These are phyloP conservation scores for Candida coquimbonensis DNA, from an alignment of 805 yeast genomes.

Conservation along the genomic window DNA sequence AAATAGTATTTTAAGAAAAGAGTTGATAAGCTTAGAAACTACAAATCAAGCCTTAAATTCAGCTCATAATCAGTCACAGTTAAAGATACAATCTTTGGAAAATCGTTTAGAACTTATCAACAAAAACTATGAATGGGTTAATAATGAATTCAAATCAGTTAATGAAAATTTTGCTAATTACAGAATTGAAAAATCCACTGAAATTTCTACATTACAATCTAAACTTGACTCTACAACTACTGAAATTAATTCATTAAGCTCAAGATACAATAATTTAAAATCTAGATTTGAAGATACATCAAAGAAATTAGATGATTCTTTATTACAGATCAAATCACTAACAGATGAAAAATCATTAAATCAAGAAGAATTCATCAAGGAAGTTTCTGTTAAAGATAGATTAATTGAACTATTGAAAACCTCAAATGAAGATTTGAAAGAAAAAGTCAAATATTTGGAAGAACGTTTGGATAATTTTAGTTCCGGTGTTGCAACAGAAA, in stretches of 20 bases:
- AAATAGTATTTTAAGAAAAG: conserved; percentile 33
- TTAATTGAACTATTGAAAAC: conserved; percentile 49
- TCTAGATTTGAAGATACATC: conserved; percentile 32
- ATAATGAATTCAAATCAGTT: conserved; percentile 30
- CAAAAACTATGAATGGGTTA: conserved; percentile 34
- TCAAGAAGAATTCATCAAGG: conserved; percentile 47
- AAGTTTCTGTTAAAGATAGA: conserved; percentile 56
- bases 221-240: conserved; percentile 22
- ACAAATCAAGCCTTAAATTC: conserved; percentile 27
- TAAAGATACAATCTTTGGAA: conserved; percentile 30
- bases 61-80: conserved; percentile 22
- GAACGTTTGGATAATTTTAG: conserved; percentile 21
- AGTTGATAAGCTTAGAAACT: conserved; percentile 32
- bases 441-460: conserved; percentile 50
- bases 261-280: conserved; percentile 25
- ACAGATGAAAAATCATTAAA: conserved; percentile 35
- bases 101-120: conserved; percentile 37
- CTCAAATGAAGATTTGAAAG: conserved; percentile 42
- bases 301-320: conserved; percentile 33
- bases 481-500: conserved; percentile 37
- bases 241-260: conserved; percentile 26
- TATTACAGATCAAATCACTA: conserved; percentile 39
- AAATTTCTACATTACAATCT: conserved; percentile 19
- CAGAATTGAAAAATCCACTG: conserved; percentile 22
- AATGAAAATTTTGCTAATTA: conserved; percentile 25